Base-by-base conservation (phyloP, 2,329 filamentous ascomycete species). In the Pezicula rhizophila region DNA sequence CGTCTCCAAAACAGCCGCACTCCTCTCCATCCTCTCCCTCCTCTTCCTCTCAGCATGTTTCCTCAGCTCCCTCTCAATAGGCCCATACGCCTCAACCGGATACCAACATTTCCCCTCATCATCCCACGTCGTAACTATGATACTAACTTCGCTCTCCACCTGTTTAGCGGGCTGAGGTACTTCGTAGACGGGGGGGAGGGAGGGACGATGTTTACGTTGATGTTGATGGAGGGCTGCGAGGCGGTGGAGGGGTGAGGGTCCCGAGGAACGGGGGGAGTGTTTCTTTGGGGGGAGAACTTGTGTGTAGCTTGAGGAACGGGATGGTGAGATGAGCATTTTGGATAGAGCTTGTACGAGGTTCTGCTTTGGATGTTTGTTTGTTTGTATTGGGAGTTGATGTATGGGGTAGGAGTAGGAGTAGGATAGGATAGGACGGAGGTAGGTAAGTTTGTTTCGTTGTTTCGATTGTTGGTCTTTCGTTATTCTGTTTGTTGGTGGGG, bases 61-160 rank as follows among this genome's bases (percentile, higher is more conserved):
- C 8, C 39, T 31, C 35, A 42, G 31, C 40, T 42, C 40, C 40
- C 25, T 42, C 25, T 42, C 40, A 26, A 42, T 42, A 12, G 40
- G 40, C 5, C 40, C 40, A 20, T 25, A 10, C 4, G 25, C 40
- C 7, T 42, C 40, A 17, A 42, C 40, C 11, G 40, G 40, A 15
- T 42, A 42, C 40, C 40, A 42, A 15, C 40, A 42, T 14, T 42
- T 42, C 8, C 40, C 40, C 10, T 42, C 40, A 10, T 42, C 40
- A 28, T 42, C 40, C 40, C 40, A 42, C 25, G 40, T 42, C 14
- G 40, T 42, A 14, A 42, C 40, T 15, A 42, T 42, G 25, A 42
- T 42, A 28, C 40, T 42, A n/a, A 42, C 31, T 15, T 42, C 40
- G 18, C 11, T 42, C 40, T 42, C 40, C 12, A 31, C 28, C 2